Percentiles rank a stretch among this genome's conserved stretches.
phyloP scores from a whole-genome alignment of 1,284 basidiomycete genomes.

The Meira miltonrushii region DNA sequence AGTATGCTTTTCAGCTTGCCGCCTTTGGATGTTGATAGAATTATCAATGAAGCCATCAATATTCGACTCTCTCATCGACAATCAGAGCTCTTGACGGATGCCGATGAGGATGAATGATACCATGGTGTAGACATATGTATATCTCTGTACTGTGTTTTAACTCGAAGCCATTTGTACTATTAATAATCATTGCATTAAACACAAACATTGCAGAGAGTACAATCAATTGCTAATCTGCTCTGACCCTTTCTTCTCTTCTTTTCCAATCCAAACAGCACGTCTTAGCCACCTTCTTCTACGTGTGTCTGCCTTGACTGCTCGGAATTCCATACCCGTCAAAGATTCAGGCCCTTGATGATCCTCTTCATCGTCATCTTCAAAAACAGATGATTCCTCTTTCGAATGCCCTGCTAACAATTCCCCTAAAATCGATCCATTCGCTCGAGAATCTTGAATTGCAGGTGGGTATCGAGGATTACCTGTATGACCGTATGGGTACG shows the following conservation, averaged over 20 bases:
- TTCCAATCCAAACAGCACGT: not conserved
- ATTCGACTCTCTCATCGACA: constrained; percentile 44
- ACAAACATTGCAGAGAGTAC: no score
- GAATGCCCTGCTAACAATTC: not conserved
- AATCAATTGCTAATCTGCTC: not conserved
- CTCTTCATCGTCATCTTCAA: not conserved
- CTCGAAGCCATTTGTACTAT: no score
- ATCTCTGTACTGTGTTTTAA: no score
- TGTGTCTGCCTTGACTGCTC: constrained; percentile 5
- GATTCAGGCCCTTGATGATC: not conserved
- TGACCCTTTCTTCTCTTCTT: not conserved
- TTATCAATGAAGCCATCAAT: constrained; percentile 51
- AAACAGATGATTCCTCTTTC: not conserved
- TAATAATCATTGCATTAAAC: no score
- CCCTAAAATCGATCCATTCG: not conserved
- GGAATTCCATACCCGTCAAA: constrained; percentile 5
- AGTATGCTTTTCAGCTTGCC: constrained; percentile 51
- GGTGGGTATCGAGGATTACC: constrained; percentile 13
- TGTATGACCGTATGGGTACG: constrained; percentile 42
- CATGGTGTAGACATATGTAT: no score
- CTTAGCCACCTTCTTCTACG: constrained; percentile 7
- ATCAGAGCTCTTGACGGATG: not conserved
- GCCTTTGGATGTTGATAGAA: constrained; percentile 46
- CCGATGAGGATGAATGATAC: no score
- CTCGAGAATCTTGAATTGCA: not conserved